Percentiles rank a stretch among this genome's conserved stretches.
Evolutionary conservation across 1,139 yeast species (phyloP).

Genomic region (Pichia norvegensis): DNA sequence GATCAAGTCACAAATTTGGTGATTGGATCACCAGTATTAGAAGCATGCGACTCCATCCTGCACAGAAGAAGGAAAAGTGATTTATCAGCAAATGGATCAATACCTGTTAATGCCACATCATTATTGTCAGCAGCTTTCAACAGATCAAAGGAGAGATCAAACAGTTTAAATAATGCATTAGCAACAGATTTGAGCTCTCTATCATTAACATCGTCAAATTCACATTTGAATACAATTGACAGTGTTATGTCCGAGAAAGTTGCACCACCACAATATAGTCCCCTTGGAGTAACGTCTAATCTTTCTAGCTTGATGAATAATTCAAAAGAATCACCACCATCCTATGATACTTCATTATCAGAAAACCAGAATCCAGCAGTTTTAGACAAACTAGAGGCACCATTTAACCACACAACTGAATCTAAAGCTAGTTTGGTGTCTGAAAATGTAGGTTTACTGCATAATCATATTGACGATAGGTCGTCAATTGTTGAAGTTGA

Average conservation of each 20-base stretch:
- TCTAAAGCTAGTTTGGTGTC: conserved; percentile 6
- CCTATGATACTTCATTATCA: background rate
- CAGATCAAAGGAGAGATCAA: conserved; percentile 9
- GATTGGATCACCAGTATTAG: conserved; percentile 1
- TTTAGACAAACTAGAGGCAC: background rate
- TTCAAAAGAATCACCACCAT: conserved; percentile 2
- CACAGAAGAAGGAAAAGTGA: conserved; percentile 2
- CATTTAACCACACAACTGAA: background rate
- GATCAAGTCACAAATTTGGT: conserved; percentile 5
- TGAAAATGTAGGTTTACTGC: conserved; percentile 6
- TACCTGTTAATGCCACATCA: conserved; percentile 11
- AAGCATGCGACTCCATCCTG: background rate
- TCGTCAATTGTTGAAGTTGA: conserved; percentile 2
- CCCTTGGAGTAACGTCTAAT: conserved; percentile 3
- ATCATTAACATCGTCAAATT: conserved; percentile 2
- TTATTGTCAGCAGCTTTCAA: conserved; percentile 12
- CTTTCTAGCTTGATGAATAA: background rate
- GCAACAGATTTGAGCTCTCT: conserved; percentile 7
- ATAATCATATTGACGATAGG: background rate
- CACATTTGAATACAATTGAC: conserved; percentile 8
- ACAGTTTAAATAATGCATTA: conserved; percentile 6
- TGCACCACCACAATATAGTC: conserved; percentile 13
- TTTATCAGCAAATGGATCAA: background rate
- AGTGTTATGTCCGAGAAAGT: conserved; percentile 1
- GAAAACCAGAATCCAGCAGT: background rate